Conservation (phyloP, 768 basidiomycete genomes). For the Megacollybia marginata region DNA sequence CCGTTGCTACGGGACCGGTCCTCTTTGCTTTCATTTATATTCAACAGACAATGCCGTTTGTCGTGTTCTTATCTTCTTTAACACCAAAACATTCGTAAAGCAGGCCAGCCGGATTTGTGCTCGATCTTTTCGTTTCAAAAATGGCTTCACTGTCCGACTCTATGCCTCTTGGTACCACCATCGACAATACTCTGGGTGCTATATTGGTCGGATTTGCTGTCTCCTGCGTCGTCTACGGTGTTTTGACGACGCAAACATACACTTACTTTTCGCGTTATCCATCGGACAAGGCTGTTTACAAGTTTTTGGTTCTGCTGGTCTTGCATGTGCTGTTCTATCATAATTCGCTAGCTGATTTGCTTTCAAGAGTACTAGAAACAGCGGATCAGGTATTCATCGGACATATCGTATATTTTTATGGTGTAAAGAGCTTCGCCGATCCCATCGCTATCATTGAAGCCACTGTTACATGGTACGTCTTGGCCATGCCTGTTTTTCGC, state of each 20-base stretch:
- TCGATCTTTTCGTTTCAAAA: neutral
- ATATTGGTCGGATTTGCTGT: slow-evolving; percentile 50
- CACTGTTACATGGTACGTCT: slow-evolving; percentile 37
- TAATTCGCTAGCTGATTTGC: neutral
- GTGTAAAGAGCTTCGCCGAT: slow-evolving; percentile 36
- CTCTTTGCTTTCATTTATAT: no score
- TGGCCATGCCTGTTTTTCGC: neutral
- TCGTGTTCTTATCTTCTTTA: no score
- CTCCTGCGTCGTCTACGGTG: slow-evolving; percentile 46
- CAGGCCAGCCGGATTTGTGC: no score
- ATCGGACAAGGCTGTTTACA: slow-evolving; percentile 43
- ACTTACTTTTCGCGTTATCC: slow-evolving; percentile 50
- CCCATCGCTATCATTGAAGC: slow-evolving; percentile 25
- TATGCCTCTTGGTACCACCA: slow-evolving; percentile 6
- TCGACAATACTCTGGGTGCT: slow-evolving; percentile 52
- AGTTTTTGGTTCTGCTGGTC: slow-evolving; percentile 35
- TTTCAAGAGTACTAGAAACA: slow-evolving; percentile 27
- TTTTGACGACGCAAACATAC: slow-evolving; percentile 45
- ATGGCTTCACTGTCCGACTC: neutral
- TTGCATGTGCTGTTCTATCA: neutral
- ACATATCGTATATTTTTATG: slow-evolving; percentile 50
- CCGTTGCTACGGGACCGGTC: no score
- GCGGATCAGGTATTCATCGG: slow-evolving; percentile 50
- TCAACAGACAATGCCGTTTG: no score
- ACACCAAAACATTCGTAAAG: no score